Conservation (phyloP, 2,329 filamentous ascomycete genomes). For the Colletotrichum musae region DNA sequence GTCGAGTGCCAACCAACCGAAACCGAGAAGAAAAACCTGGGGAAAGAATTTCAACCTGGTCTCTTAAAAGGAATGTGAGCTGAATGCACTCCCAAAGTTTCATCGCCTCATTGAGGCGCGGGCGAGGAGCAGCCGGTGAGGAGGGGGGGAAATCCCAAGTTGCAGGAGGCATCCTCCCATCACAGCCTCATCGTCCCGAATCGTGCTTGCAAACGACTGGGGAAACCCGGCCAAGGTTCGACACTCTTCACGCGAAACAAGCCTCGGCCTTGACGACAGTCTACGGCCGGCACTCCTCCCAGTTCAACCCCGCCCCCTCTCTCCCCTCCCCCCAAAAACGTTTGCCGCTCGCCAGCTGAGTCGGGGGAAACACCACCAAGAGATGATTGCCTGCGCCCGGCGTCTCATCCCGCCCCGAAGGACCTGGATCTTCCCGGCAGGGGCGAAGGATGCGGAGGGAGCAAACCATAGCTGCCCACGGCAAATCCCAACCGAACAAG, state of each 20-base stretch:
- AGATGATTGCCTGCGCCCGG: constrained; percentile 17
- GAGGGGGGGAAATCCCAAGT: not conserved
- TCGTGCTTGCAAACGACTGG: not conserved
- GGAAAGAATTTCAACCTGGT: too few relatives aligned
- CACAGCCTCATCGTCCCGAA: constrained; percentile 21
- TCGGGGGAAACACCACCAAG: constrained; percentile 34
- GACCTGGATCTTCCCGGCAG: constrained; percentile 34
- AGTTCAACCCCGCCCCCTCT: not conserved
- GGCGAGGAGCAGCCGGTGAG: not conserved
- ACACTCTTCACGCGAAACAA: constrained; percentile 11
- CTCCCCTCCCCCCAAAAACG: not conserved
- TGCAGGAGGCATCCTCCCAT: constrained; percentile 4
- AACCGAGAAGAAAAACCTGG: too few relatives aligned
- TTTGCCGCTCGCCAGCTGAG: constrained; percentile 25
- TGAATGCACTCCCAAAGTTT: constrained; percentile 29
- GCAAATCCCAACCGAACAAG: not conserved
- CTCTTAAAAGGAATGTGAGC: constrained; percentile 3
- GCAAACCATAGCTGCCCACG: constrained; percentile 6
- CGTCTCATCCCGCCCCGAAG: constrained; percentile 36
- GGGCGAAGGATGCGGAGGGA: constrained; percentile 10
- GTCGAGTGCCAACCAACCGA: constrained; percentile 7
- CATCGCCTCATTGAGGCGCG: constrained; percentile 14
- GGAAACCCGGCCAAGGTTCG: constrained; percentile 24
- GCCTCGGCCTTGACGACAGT: constrained; percentile 28
- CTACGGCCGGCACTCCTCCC: not conserved